A percentile compares a stretch with the other conserved stretches of the same genome.
Conservation (phyloP, 2,329 filamentous ascomycete genomes). For the Boeremia exigua region DNA sequence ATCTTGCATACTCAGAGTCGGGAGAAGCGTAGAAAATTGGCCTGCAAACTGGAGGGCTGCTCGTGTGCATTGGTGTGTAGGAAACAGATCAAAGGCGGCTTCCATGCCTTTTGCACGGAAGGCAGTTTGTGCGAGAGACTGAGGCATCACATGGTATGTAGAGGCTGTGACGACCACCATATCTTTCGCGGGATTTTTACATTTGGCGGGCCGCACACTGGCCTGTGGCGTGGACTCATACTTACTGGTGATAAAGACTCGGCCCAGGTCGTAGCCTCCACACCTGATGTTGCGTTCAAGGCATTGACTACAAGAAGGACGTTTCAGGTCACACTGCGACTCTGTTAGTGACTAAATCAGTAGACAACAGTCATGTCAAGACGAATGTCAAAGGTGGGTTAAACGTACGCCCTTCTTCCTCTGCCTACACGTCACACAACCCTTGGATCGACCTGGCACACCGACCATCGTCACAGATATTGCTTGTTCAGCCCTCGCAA, state of each 20-base stretch:
- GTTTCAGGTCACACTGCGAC: conserved; percentile 65
- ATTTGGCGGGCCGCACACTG: neutral
- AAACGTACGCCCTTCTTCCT: conserved; percentile 63
- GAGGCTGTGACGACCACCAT: conserved; percentile 9
- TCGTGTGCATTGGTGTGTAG: conserved; percentile 14
- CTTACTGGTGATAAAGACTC: conserved; percentile 61
- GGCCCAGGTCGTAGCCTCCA: conserved; percentile 68
- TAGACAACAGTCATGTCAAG: neutral
- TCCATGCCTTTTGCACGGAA: conserved; percentile 32
- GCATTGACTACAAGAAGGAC: conserved; percentile 67
- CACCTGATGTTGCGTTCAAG: conserved; percentile 63
- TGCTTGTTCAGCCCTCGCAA: neutral
- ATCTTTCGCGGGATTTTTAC: neutral
- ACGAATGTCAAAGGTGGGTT: neutral
- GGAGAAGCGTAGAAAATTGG: conserved; percentile 24
- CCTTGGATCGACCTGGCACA: conserved; percentile 42
- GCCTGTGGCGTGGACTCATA: neutral
- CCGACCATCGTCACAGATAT: conserved; percentile 26
- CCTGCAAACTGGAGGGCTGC: conserved; percentile 4
- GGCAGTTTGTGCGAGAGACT: conserved; percentile 27
- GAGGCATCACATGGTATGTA: conserved; percentile 9
- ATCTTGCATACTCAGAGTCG: conserved; percentile 28
- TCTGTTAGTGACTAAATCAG: neutral
- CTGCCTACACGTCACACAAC: conserved; percentile 39
- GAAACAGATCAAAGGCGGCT: conserved; percentile 31